These are phyloP conservation scores for Coemansia sp. DNA, from an alignment of 192 early-diverging fungal species.

Conservation along the genomic window DNA sequence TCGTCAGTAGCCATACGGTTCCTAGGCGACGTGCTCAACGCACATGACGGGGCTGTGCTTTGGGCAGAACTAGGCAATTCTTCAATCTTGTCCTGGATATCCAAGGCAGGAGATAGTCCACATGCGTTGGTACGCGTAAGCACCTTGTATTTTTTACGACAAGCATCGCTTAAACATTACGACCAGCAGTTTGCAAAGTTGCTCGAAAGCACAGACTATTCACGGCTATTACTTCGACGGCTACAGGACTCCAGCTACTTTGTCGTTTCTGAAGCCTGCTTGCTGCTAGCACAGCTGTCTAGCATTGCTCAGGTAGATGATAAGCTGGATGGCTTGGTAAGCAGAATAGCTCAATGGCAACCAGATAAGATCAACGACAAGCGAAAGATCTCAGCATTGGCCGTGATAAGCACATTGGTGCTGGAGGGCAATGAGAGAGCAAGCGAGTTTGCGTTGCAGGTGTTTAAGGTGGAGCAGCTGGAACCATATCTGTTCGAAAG, in stretches of 20 bases:
- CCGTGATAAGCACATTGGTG: constrained; percentile 1
- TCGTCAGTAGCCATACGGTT: constrained; percentile 43
- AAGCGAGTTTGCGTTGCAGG: not conserved
- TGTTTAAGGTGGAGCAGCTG: constrained; percentile 6
- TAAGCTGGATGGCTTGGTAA: constrained; percentile 9
- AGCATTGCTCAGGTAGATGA: constrained; percentile 8
- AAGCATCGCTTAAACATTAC: constrained; percentile 10
- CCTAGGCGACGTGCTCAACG: constrained; percentile 19
- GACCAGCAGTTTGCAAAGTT: not conserved
- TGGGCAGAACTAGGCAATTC: not conserved
- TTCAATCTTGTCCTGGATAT: constrained; percentile 17
- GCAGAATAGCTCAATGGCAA: constrained; percentile 7
- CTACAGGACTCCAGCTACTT: constrained; percentile 41
- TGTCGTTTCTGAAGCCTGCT: constrained; percentile 36
- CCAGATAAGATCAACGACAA: constrained; percentile 10
- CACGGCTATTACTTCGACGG: constrained; percentile 20
- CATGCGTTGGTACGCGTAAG: constrained; percentile 39
- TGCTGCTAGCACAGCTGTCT: constrained; percentile 19
- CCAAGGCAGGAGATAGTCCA: constrained; percentile 27
- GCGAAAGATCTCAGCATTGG: constrained; percentile 23
- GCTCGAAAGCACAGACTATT: constrained; percentile 14
- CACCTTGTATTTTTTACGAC: constrained; percentile 31
- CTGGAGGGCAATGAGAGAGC: not conserved
- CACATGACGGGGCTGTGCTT: not conserved
- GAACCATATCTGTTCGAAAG: constrained; percentile 27